Evolutionary conservation across 2,329 filamentous ascomycete genomes (phyloP).

Genomic region (Colletotrichum tanaceti): DNA sequence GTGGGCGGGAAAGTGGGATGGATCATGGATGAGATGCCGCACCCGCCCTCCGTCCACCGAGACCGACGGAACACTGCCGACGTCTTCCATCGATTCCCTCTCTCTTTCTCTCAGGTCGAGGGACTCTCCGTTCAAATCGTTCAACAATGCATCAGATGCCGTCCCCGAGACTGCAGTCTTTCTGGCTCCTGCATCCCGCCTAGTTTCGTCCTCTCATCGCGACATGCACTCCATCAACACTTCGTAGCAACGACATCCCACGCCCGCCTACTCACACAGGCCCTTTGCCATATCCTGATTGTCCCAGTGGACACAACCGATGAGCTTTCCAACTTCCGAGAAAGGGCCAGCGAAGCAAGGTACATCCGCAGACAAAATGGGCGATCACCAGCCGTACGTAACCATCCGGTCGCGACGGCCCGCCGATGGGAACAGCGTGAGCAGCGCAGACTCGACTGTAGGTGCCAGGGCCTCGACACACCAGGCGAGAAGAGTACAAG

Average conservation of each 20-base stretch:
- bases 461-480: conserved; percentile 46
- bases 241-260: conserved; percentile 3
- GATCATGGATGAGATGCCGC: neutral
- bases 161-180: conserved; percentile 7
- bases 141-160: conserved; percentile 23
- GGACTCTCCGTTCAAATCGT: neutral
- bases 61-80: conserved; percentile 21
- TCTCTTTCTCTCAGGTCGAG: conserved; percentile 18
- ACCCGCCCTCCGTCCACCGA: conserved; percentile 20
- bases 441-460: conserved; percentile 62
- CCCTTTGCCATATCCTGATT: conserved; percentile 9
- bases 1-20: conserved; percentile 33
- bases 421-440: conserved; percentile 58
- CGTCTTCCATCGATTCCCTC: neutral
- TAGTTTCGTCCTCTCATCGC: neutral
- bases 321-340: neutral
- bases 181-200: conserved; percentile 29
- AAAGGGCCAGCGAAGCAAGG: too few relatives aligned
- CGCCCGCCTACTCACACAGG: neutral
- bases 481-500: conserved; percentile 31
- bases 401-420: conserved; percentile 64
- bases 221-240: conserved; percentile 10
- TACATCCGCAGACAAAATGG: conserved; percentile 10
- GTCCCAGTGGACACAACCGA: neutral
- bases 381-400: conserved; percentile 59